Evolutionary conservation across 1,284 basidiomycete genomes (phyloP), one percentile per base, ranked within the genome.

Genomic region (Trichosporon coremiiforme): DNA sequence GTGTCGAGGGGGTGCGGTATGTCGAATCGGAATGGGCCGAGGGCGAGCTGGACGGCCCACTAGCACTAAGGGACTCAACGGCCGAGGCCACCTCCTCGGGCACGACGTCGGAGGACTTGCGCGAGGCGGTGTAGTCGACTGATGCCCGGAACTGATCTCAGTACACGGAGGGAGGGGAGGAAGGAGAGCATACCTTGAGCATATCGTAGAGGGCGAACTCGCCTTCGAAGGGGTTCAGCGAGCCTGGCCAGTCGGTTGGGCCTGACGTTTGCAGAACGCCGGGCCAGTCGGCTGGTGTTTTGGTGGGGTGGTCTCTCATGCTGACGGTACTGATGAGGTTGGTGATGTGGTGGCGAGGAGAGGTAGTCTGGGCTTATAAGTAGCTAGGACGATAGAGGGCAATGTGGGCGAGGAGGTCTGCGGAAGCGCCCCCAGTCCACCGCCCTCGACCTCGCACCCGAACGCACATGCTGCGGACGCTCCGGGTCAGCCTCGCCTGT

Each of bases 81-180:
- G 8, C 31, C 5, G 57, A 31, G 15, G 57, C 57, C 4, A n/a
- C 17, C 8, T 62, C 57, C 57, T 62, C 57, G 15, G 57, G 57
- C 17, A n/a, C 57, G 17, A 33, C 15, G 15, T 15, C 29, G 17
- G 57, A 62, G 57, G 29, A 35, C 57, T 31, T 33, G 15, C 57
- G 57, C 57, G 57, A 62, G 4, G 33, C 57, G 6, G 29, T 33
- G 31, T 35, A 62, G 57, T 62, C 57, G 31, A 62, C 57, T 17
- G 57, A 35, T 22, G 31, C 10, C 13, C 57, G 57, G 31, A 62
- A 62, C 57, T 62, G 57, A n/a, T 4, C 5, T 62, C 8, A 62
- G 57, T 25, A 25, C 17, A 15, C 25, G 12, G 12, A 13, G 9
- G 7, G 5, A 17, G 4, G 29, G 13, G 2, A 6, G 9, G 9